Percentiles rank a stretch among this genome's conserved stretches.
These are phyloP conservation scores for Kokia cookei DNA, from an alignment of 441 rosid genomes.

Conservation along the genomic window DNA sequence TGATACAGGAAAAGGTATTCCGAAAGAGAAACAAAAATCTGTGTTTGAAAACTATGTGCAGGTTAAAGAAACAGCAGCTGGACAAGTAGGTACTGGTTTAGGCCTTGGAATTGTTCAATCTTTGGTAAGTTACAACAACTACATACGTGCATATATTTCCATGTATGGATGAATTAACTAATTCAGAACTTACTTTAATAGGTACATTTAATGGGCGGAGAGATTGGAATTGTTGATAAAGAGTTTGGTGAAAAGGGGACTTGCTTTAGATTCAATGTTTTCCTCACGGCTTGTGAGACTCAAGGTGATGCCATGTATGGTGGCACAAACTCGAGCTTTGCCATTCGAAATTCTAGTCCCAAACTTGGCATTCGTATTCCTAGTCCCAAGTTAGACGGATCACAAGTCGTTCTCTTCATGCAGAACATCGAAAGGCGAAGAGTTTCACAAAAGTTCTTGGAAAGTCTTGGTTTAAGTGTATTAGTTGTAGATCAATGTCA, in stretches of 20 bases:
- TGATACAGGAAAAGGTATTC: slow-evolving; percentile 86
- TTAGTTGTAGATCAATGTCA: slow-evolving; percentile 35
- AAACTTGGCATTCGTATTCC: slow-evolving; percentile 23
- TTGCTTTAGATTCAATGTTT: slow-evolving; percentile 66
- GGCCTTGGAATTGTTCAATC: slow-evolving; percentile 97
- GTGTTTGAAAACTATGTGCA: slow-evolving; percentile 85
- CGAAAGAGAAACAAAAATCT: slow-evolving; percentile 45
- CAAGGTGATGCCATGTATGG: slow-evolving; percentile 13
- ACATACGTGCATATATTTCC: not conserved
- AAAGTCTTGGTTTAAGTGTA: slow-evolving; percentile 47
- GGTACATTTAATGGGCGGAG: slow-evolving; percentile 87
- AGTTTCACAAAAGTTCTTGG: slow-evolving; percentile 41
- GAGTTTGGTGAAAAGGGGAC: slow-evolving; percentile 52
- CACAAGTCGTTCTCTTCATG: slow-evolving; percentile 61
- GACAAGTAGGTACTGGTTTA: slow-evolving; percentile 74
- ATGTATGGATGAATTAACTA: not conserved
- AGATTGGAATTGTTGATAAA: slow-evolving; percentile 55
- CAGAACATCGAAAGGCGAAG: slow-evolving; percentile 39
- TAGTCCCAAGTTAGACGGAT: slow-evolving; percentile 42
- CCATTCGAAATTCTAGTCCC: slow-evolving; percentile 28
- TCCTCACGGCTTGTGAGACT: slow-evolving; percentile 20
- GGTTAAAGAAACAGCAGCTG: slow-evolving; percentile 55
- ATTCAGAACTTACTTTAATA: slow-evolving; percentile 5
- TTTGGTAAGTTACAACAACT: slow-evolving; percentile 35
- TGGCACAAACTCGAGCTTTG: slow-evolving; percentile 19